Percentiles rank a stretch among this genome's conserved stretches.
These are phyloP conservation scores for Neckera pumila DNA, from an alignment of 225 moss, liverwort and hornwort species.

Conservation along the genomic window DNA sequence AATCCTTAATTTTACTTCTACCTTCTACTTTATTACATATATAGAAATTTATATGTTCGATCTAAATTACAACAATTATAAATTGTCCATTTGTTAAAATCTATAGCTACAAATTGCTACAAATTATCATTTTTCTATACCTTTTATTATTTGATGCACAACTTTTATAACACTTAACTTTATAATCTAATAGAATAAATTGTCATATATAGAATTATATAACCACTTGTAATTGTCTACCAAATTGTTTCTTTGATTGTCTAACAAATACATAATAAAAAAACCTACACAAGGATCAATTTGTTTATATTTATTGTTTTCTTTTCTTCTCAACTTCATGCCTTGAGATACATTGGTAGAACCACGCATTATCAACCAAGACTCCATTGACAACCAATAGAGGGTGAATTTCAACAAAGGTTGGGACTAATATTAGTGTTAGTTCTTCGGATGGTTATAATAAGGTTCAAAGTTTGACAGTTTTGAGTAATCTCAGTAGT, in stretches of 20 bases:
- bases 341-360: no score
- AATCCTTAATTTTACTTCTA: background rate
- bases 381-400: no score
- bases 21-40: background rate
- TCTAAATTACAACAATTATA: background rate
- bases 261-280: background rate
- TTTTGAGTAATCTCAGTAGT: no score
- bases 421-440: no score
- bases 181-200: background rate
- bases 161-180: no score
- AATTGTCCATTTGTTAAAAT: background rate
- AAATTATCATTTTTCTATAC: background rate
- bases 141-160: background rate
- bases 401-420: no score
- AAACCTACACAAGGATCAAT: background rate
- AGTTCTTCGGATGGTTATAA: no score
- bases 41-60: background rate
- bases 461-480: no score
- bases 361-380: no score
- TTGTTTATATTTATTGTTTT: no score
- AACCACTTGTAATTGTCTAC: background rate
- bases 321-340: no score
- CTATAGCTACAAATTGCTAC: no score
- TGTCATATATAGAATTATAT: background rate
- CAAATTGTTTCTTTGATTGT: background rate